Evolutionary conservation across 2,329 filamentous ascomycete genomes (phyloP), one percentile per base, ranked within the genome.

Genomic region (Truncatella angustata): DNA sequence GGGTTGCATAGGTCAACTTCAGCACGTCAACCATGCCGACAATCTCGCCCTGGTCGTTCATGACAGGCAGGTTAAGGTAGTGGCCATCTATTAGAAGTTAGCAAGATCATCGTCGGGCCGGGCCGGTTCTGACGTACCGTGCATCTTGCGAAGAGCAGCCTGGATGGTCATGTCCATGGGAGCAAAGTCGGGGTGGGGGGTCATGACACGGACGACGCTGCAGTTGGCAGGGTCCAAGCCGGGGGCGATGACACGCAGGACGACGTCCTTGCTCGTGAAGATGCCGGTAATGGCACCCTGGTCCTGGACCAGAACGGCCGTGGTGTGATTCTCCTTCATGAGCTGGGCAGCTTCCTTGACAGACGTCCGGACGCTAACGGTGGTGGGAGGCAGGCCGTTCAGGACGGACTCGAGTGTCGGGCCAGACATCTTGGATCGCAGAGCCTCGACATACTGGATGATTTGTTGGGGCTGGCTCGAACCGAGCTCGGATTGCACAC

Each of bases 291-390:
- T 97, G 39, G 91, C 90, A 50, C 93, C 92, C 71, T 96, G 91
- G 69, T 99, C 94, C 73, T 97, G 92, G 14, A 99, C 94, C 53
- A 99, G 77, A 37, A 99, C 87, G 42, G 94, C 94, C 14, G 94
- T 99, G 16, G 94, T 99, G 72, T 96, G 94, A 74, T 99, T 93
- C 72, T 99, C 94, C 77, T 96, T 97, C 94, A 99, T 99, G 70
- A 96, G 74, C 60, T 88, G 84, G 14, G 94, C 94, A 51, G 94
- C 94, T 66, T 99, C 94, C 76, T 91, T 96, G 61, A 99, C 94
- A 5, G 93, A 95, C 4, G 94, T 99, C 57, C 94, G 82, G 24
- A 99, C 94, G 55, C 90, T 97, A 56, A 99, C 94, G 1, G 94
- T 97, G 2, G 90, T 93, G 4, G 94, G 94, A 7, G 94, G 92